Evolutionary conservation across 2,329 filamentous ascomycete species (phyloP).

Genomic region (Fusarium nanum): DNA sequence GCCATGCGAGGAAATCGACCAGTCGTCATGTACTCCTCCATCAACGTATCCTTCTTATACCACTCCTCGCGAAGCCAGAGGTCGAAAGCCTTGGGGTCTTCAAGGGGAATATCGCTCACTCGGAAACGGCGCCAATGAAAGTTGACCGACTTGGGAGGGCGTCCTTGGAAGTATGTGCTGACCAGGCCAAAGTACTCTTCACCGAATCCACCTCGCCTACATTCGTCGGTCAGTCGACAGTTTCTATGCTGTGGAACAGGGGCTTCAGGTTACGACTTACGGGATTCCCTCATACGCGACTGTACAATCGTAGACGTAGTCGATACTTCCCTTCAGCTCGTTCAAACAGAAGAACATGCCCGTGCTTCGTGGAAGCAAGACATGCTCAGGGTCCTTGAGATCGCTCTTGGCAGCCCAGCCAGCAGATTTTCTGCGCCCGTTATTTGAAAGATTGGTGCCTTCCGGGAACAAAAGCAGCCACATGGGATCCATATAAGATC

Average conservation of each 20-base stretch:
- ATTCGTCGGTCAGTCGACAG: conserved; percentile 23
- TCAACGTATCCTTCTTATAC: conserved; percentile 90
- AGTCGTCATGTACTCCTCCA: conserved; percentile 83
- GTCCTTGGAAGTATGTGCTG: conserved; percentile 88
- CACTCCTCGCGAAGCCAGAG: conserved; percentile 86
- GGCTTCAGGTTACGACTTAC: conserved; percentile 66
- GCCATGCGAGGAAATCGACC: conserved; percentile 82
- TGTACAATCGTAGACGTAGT: conserved; percentile 93
- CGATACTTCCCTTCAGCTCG: conserved; percentile 77
- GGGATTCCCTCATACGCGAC: conserved; percentile 94
- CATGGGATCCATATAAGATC: conserved; percentile 78
- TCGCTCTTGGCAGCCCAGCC: conserved; percentile 82
- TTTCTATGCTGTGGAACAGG: conserved; percentile 14
- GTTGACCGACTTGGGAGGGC: conserved; percentile 93
- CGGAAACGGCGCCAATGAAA: conserved; percentile 94
- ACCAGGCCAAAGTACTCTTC: conserved; percentile 89
- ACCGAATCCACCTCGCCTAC: conserved; percentile 82
- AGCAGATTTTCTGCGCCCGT: conserved; percentile 76
- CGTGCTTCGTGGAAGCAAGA: conserved; percentile 82
- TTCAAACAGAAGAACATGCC: conserved; percentile 83
- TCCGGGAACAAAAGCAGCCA: conserved; percentile 91
- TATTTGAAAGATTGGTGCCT: conserved; percentile 82
- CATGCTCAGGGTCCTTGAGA: conserved; percentile 77
- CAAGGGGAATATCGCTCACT: conserved; percentile 82
- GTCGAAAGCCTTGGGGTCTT: conserved; percentile 80